Evolutionary conservation across 108 stramenopile genomes (phyloP).

Genomic region (Seminavis robusta): DNA sequence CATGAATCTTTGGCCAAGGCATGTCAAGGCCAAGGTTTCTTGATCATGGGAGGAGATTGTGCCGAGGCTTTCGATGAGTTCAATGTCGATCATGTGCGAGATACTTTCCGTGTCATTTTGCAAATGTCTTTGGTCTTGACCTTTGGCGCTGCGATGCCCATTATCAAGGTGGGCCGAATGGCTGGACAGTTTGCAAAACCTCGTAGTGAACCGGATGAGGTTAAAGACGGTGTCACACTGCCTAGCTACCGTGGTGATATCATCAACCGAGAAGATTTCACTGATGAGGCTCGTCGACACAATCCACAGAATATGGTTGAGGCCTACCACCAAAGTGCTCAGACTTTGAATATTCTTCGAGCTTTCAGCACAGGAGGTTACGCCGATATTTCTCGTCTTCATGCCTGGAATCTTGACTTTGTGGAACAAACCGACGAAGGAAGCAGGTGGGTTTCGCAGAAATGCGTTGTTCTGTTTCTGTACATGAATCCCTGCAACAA

Average conservation of each 20-base stretch:
- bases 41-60: slow-evolving; percentile 99
- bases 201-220: slow-evolving; percentile 89
- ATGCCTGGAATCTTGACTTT: slow-evolving; percentile 99
- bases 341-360: slow-evolving; percentile 95
- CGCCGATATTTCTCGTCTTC: slow-evolving; percentile 92
- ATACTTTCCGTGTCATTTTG: slow-evolving; percentile 90
- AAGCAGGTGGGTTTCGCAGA: slow-evolving; percentile 62
- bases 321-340: slow-evolving; percentile 92
- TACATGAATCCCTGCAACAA: no score
- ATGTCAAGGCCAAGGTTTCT: slow-evolving; percentile 92
- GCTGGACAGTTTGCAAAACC: slow-evolving; percentile 99
- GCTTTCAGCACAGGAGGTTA: slow-evolving; percentile 95
- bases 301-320: slow-evolving; percentile 80
- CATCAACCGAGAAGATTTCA: slow-evolving; percentile 93
- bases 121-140: slow-evolving; percentile 96
- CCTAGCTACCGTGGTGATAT: slow-evolving; percentile 97
- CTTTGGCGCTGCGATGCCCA: slow-evolving; percentile 93
- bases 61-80: slow-evolving; percentile 95
- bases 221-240: slow-evolving; percentile 71
- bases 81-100: slow-evolving; percentile 92
- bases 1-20: slow-evolving; percentile 91
- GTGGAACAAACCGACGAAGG: slow-evolving; percentile 92
- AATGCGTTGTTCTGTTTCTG: not conserved
- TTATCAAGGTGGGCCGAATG: slow-evolving; percentile 96
- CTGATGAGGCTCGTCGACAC: slow-evolving; percentile 84